A percentile compares a stretch with the other conserved stretches of the same genome.
phyloP scores from a whole-genome alignment of 1,139 yeast genomes.

The Sugiyamaella xylanicola region DNA sequence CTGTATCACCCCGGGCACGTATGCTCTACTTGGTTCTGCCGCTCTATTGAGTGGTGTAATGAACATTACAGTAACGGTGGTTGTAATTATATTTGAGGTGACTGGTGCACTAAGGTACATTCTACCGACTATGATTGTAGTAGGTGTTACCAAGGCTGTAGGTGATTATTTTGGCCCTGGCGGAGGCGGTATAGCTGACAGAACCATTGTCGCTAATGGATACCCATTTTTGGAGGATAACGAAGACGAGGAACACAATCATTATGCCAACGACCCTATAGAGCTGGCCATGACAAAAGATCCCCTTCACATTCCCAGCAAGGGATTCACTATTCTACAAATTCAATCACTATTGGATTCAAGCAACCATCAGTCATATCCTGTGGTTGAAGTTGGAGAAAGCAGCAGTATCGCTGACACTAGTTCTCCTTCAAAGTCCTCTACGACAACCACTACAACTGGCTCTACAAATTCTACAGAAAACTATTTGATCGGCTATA shows the following conservation, averaged over 20 bases:
- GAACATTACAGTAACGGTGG: conserved; percentile 91
- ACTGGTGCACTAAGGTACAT: conserved; percentile 93
- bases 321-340: conserved; percentile 44
- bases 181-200: conserved; percentile 87
- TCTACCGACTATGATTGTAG: conserved; percentile 94
- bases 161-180: conserved; percentile 74
- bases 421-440: not conserved
- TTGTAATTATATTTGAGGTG: conserved; percentile 92
- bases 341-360: conserved; percentile 35
- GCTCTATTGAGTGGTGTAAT: conserved; percentile 95
- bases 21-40: conserved; percentile 95
- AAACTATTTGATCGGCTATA: conserved; percentile 39
- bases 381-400: conserved; percentile 34
- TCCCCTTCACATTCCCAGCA: conserved; percentile 44
- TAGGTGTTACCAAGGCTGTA: conserved; percentile 82
- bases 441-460: not conserved
- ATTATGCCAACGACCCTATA: conserved; percentile 55
- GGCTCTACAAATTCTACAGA: not conserved
- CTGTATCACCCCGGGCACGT: conserved; percentile 91
- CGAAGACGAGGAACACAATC: conserved; percentile 54
- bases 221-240: conserved; percentile 80
- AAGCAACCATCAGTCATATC: conserved; percentile 46
- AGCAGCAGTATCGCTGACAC: not conserved
- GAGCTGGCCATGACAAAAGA: conserved; percentile 66
- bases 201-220: conserved; percentile 87